Conservation (phyloP, 352 stramenopile species). For the Phytophthora melonis region DNA sequence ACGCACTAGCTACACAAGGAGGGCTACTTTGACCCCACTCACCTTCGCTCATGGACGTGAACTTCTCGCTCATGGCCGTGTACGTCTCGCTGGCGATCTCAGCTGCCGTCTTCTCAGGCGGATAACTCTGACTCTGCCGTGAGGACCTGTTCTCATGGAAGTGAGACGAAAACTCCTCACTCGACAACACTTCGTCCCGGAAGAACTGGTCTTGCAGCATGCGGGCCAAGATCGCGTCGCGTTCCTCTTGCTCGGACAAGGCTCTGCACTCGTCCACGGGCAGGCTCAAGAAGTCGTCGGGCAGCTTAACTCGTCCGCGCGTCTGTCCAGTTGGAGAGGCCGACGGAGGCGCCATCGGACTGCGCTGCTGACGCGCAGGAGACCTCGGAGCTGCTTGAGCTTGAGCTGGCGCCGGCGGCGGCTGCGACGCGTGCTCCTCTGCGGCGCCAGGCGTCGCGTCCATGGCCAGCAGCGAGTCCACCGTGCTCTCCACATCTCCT, state of each 20-base stretch:
- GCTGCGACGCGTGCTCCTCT: background rate
- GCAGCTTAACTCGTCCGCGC: slow-evolving; percentile 49
- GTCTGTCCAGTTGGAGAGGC: slow-evolving; percentile 24
- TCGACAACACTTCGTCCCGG: slow-evolving; percentile 73
- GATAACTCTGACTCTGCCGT: slow-evolving; percentile 29
- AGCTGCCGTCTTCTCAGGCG: slow-evolving; percentile 67
- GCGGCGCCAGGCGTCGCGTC: slow-evolving; percentile 40
- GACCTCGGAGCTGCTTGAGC: slow-evolving; percentile 8
- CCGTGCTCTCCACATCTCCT: slow-evolving; percentile 74
- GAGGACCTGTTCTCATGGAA: slow-evolving; percentile 50
- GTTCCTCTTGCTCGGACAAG: slow-evolving; percentile 74
- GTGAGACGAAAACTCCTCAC: slow-evolving; percentile 79
- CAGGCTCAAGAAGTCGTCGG: slow-evolving; percentile 79
- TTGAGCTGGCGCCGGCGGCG: slow-evolving; percentile 26
- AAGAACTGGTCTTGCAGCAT: slow-evolving; percentile 91
- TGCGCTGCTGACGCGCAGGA: slow-evolving; percentile 19
- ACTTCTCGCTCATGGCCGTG: slow-evolving; percentile 69
- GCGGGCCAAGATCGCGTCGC: slow-evolving; percentile 72
- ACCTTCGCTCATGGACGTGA: slow-evolving; percentile 85
- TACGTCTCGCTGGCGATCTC: slow-evolving; percentile 85
- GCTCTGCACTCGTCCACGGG: slow-evolving; percentile 38
- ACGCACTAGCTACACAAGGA: background rate
- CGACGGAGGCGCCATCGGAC: slow-evolving; percentile 17
- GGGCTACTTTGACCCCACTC: background rate
- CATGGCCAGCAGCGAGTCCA: slow-evolving; percentile 81